These are phyloP conservation scores for Urostyla sp. DNA, from an alignment of 73 alveolate genomes.

Conservation along the genomic window DNA sequence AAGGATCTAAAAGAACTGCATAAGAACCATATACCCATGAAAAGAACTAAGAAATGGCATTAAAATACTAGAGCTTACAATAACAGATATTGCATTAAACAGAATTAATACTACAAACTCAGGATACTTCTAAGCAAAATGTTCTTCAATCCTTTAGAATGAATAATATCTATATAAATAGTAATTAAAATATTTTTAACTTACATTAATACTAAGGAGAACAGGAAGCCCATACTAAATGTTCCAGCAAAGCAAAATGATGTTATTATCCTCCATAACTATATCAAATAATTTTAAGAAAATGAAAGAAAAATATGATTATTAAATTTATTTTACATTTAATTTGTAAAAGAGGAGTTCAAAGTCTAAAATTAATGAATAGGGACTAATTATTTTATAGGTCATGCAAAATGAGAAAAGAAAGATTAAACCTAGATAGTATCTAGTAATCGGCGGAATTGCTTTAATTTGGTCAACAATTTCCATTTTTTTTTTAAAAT, in stretches of 20 bases:
- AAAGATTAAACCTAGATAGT: conserved; percentile 18
- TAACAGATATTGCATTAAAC: conserved; percentile 37
- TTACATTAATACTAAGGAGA: conserved; percentile 40
- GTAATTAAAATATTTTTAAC: neutral
- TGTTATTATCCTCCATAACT: conserved; percentile 47
- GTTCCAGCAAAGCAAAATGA: conserved; percentile 39
- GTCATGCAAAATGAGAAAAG: conserved; percentile 36
- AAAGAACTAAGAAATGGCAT: neutral
- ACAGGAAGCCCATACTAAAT: conserved; percentile 33
- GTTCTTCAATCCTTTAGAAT: conserved; percentile 41
- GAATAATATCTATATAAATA: conserved; percentile 12
- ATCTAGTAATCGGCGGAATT: conserved; percentile 45
- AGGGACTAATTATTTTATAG: conserved; percentile 9
- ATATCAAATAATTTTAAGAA: conserved; percentile 12
- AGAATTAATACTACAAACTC: conserved; percentile 19
- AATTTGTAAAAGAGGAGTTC: conserved; percentile 2
- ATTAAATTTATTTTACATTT: conserved; percentile 23
- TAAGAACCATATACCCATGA: conserved; percentile 45
- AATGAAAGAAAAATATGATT: neutral
- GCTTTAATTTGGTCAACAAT: no score
- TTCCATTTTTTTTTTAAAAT: no score
- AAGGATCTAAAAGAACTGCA: conserved; percentile 11
- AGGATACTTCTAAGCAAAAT: conserved; percentile 25
- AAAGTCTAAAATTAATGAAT: conserved; percentile 2
- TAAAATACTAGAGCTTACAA: neutral